phyloP scores from a whole-genome alignment of 345 rosid genomes.

The Turritis glabra region DNA sequence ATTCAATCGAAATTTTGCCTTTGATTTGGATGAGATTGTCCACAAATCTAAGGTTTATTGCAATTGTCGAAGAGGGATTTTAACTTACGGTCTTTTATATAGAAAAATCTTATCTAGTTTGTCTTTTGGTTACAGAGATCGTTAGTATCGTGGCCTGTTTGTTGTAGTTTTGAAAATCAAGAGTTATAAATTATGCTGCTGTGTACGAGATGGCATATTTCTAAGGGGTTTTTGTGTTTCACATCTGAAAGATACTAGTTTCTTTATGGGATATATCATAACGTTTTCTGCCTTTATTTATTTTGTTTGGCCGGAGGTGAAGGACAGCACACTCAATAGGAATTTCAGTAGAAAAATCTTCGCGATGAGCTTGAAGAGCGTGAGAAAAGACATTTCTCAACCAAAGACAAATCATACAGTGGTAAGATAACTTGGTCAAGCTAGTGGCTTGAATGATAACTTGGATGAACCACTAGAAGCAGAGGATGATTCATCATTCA shows the following conservation, averaged over 20 bases:
- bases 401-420: constrained; percentile 57
- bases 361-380: constrained; percentile 94
- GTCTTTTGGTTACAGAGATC: no score
- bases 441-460: constrained; percentile 48
- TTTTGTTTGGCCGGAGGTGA: constrained; percentile 59
- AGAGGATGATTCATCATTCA: constrained; percentile 42
- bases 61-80: no score
- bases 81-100: no score
- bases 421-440: constrained; percentile 40
- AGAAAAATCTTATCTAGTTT: no score
- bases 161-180: no score
- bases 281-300: constrained; percentile 1
- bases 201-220: no score
- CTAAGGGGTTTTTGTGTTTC: background rate
- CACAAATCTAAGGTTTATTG: no score
- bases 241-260: background rate
- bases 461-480: constrained; percentile 58
- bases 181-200: no score
- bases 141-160: no score
- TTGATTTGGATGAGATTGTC: no score
- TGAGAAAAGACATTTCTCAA: constrained; percentile 45
- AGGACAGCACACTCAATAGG: constrained; percentile 90
- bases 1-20: no score
- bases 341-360: constrained; percentile 76
- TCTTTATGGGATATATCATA: background rate